These are phyloP conservation scores for Cymbidium sinense DNA, from an alignment of 106 monocot species.

Conservation along the genomic window DNA sequence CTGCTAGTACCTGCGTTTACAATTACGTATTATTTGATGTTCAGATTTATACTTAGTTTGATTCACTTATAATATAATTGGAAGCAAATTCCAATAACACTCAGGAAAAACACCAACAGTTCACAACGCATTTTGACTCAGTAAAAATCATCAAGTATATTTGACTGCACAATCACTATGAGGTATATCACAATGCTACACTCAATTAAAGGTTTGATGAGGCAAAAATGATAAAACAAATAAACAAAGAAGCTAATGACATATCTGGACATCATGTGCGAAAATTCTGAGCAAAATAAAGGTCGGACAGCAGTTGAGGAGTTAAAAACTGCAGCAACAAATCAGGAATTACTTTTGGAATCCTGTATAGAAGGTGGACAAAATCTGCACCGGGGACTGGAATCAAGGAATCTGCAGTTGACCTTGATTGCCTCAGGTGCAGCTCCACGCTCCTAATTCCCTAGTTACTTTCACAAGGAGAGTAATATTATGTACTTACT, in stretches of 20 bases:
- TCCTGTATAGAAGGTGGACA: no score
- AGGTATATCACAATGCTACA: background rate
- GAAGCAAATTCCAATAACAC: background rate
- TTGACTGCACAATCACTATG: background rate
- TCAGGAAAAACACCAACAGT: background rate
- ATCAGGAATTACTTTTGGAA: no score
- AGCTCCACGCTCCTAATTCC: no score
- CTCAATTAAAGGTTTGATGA: background rate
- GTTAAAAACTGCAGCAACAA: no score
- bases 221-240: background rate
- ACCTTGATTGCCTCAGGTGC: no score
- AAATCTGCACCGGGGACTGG: no score
- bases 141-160: background rate
- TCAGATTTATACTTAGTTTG: background rate
- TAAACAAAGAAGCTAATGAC: background rate
- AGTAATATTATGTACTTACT: no score
- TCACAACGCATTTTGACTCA: background rate
- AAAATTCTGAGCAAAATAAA: no score
- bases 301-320: no score
- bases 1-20: constrained; percentile 60
- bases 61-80: background rate
- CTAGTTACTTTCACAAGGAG: no score
- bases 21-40: background rate
- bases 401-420: no score
- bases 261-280: background rate